Evolutionary conservation across 2,329 filamentous ascomycete genomes (phyloP).

Genomic region (Colletotrichum higginsianum): DNA sequence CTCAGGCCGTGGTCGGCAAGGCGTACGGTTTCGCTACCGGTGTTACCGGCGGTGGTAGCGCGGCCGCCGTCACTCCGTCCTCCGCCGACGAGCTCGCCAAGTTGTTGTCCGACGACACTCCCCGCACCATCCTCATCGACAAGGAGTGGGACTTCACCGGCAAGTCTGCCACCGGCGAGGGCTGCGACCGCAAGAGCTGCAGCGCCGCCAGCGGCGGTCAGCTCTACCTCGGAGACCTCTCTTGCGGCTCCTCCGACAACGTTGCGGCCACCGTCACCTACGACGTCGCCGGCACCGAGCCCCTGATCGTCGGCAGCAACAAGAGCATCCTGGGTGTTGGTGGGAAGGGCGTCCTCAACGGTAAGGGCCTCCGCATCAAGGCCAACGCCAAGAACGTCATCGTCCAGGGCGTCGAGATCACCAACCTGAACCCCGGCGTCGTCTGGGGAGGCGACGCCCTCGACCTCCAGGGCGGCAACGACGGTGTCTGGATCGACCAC

Average conservation of each 20-base stretch:
- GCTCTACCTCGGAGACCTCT: constrained; percentile 39
- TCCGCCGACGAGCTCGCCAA: constrained; percentile 60
- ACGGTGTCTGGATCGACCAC: constrained; percentile 54
- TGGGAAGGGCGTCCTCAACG: constrained; percentile 49
- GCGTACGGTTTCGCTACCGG: constrained; percentile 53
- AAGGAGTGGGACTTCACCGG: constrained; percentile 49
- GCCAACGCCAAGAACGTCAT: constrained; percentile 63
- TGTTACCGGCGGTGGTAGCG: constrained; percentile 67
- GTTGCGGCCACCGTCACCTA: constrained; percentile 48
- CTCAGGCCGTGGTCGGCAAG: constrained; percentile 48
- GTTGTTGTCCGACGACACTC: constrained; percentile 47
- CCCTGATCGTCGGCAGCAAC: constrained; percentile 48
- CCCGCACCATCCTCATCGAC: constrained; percentile 47
- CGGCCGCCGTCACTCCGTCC: constrained; percentile 59
- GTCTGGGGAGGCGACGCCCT: constrained; percentile 58
- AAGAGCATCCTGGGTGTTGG: constrained; percentile 48
- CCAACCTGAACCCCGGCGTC: constrained; percentile 57
- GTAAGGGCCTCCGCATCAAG: constrained; percentile 61
- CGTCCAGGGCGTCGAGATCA: constrained; percentile 65
- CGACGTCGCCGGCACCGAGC: constrained; percentile 45
- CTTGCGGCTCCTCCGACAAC: constrained; percentile 40
- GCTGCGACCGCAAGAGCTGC: constrained; percentile 47
- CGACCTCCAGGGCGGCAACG: constrained; percentile 44
- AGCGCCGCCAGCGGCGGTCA: constrained; percentile 47
- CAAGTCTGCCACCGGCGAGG: constrained; percentile 44